Evolutionary conservation across 805 yeast species (phyloP), one percentile per base, ranked within the genome.

Genomic region (Komagataella populi): DNA sequence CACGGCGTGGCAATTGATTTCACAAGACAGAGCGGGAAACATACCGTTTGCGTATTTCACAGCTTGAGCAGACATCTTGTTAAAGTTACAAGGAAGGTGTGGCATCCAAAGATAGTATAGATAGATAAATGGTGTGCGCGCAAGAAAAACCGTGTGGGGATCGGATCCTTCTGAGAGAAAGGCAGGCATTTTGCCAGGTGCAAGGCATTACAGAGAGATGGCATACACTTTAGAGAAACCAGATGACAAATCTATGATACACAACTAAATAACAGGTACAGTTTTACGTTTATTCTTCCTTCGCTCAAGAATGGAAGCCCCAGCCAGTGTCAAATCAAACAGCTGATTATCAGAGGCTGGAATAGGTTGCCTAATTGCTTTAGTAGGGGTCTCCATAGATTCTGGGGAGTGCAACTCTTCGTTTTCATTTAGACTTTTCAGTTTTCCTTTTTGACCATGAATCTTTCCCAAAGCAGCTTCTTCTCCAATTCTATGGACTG

Each of bases 401-500:
- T 30, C 39, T 8, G 39, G 39, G 14, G 39, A 30, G 39, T 30
- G 39, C n/a, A 30, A 30, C 23, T 45, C 48, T 23, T 45, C 47
- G 23, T 49, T 47, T 20, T 48, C 54, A 50, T 22, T n/a, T 46
- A 47, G 12, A 1, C 20, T 50, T 12, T 46, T 44, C 48, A 30
- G 10, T 10, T 30, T 12, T 30, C 39, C 39, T 7, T 10, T 45
- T 20, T 16, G 24, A 16, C 36, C 51, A 43, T 22, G 14, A 23
- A n/a, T 44, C 30, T 54, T 55, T 23, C 47, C 24, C n/a, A 58
- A 52, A 3, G 60, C 63, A 7, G 65, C 63, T 57, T 76, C 83
- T 62, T 78, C 83, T 2, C 77, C 78, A 70, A 73, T 71, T 60
- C 83, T 68, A 58, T 76, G 81, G 12, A 78, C 81, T 0, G 82